Conservation (phyloP, 768 basidiomycete species). For the Lactarius deliciosus region DNA sequence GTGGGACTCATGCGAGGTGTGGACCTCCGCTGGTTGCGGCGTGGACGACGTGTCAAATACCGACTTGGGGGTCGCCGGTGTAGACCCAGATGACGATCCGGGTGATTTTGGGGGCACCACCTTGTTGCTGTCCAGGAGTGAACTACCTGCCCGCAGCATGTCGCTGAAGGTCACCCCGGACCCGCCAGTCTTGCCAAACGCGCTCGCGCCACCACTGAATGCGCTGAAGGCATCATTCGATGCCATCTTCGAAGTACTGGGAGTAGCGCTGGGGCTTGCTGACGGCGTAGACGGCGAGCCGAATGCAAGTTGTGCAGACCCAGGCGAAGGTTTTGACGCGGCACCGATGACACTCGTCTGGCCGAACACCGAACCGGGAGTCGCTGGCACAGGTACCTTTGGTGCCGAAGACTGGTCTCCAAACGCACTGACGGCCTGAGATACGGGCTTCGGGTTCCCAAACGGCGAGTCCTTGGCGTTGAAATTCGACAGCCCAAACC, state of each 20-base stretch:
- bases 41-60: slow-evolving; percentile 21
- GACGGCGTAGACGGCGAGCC: slow-evolving; percentile 32
- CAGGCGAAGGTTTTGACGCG: slow-evolving; percentile 18
- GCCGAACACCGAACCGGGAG: slow-evolving; percentile 40
- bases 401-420: slow-evolving; percentile 15
- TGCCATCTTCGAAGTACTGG: slow-evolving; percentile 32
- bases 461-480: slow-evolving; percentile 32
- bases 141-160: slow-evolving; percentile 45
- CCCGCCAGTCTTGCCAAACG: slow-evolving; percentile 45
- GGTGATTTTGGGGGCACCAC: slow-evolving; percentile 4
- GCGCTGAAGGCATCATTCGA: slow-evolving; percentile 43
- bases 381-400: slow-evolving; percentile 33
- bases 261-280: slow-evolving; percentile 21
- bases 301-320: slow-evolving; percentile 44
- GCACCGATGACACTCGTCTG: slow-evolving; percentile 33
- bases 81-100: slow-evolving; percentile 3
- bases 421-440: slow-evolving; percentile 26
- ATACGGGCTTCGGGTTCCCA: slow-evolving; percentile 29
- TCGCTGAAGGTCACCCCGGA: slow-evolving; percentile 59
- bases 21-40: slow-evolving; percentile 13
- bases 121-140: slow-evolving; percentile 18
- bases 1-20: neutral
- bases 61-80: slow-evolving; percentile 9
- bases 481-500: slow-evolving; percentile 27
- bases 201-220: slow-evolving; percentile 36